A percentile compares a stretch with the other conserved stretches of the same genome.
phyloP scores from a whole-genome alignment of 345 rosid genomes.

The Lumnitzera racemosa region DNA sequence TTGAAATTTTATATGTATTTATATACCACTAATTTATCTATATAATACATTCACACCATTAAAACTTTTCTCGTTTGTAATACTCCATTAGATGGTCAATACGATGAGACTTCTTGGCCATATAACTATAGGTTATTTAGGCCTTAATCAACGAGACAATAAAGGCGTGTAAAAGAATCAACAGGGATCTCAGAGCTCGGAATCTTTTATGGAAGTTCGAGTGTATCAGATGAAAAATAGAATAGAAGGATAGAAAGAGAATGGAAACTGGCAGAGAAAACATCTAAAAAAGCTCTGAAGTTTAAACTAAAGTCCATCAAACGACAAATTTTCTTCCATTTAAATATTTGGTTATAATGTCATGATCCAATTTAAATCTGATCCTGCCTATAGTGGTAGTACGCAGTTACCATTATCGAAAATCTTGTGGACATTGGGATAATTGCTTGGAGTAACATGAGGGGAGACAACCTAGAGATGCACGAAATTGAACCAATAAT shows the following conservation, averaged over 20 bases:
- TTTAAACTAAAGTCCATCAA: conserved; percentile 13
- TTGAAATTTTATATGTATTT: no score
- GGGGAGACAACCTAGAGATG: conserved; percentile 46
- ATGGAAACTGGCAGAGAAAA: conserved; percentile 32
- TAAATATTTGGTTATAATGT: neutral
- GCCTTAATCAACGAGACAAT: neutral
- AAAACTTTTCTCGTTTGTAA: no score
- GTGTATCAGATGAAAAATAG: conserved; percentile 10
- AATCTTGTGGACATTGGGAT: conserved; percentile 31
- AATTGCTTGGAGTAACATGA: conserved; percentile 19
- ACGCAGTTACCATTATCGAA: conserved; percentile 15
- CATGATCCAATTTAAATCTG: no score
- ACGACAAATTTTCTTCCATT: conserved; percentile 3
- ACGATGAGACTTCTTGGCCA: no score
- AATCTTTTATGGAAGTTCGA: conserved; percentile 36
- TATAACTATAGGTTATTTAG: neutral
- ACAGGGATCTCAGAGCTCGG: neutral
- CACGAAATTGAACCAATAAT: conserved; percentile 8
- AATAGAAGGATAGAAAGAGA: conserved; percentile 45
- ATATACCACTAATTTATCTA: no score
- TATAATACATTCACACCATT: no score
- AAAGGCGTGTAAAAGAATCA: neutral
- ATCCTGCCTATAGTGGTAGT: no score
- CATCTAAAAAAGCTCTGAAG: conserved; percentile 30
- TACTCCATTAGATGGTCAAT: no score